Evolutionary conservation across 495 filamentous ascomycete genomes (phyloP).

Genomic region (Penicillium maclennaniae): DNA sequence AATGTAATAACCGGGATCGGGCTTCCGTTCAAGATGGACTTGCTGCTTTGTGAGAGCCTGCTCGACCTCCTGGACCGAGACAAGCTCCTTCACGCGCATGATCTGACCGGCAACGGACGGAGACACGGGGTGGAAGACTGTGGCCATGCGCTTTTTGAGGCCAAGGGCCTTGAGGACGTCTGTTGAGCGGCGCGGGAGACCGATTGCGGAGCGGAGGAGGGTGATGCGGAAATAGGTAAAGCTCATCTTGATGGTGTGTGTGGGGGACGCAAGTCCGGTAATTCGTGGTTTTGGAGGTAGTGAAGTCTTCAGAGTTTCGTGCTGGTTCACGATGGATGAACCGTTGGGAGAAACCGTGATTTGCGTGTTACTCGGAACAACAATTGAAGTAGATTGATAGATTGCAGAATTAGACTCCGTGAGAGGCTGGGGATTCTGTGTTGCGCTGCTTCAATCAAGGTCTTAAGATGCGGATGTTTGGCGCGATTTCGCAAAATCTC

Average conservation of each 20-base stretch:
- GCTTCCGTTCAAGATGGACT: constrained; percentile 67
- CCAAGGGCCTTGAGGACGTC: constrained; percentile 87
- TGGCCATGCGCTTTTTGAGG: constrained; percentile 78
- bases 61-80: constrained; percentile 81
- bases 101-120: constrained; percentile 88
- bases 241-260: constrained; percentile 54
- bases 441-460: neutral
- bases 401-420: neutral
- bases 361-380: neutral
- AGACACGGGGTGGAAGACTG: constrained; percentile 87
- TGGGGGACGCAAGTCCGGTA: neutral
- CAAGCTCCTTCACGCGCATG: constrained; percentile 95
- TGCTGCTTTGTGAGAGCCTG: constrained; percentile 64
- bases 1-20: constrained; percentile 80
- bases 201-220: constrained; percentile 88
- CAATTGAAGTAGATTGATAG: neutral
- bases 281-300: neutral
- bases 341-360: neutral
- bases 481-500: constrained; percentile 16
- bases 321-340: neutral
- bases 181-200: constrained; percentile 75
- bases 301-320: neutral
- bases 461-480: neutral
- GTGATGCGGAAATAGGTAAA: constrained; percentile 81
- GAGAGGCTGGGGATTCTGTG: neutral